These are phyloP conservation scores for Neurospora sp. DNA, from an alignment of 2,329 filamentous ascomycete species.

Conservation along the genomic window DNA sequence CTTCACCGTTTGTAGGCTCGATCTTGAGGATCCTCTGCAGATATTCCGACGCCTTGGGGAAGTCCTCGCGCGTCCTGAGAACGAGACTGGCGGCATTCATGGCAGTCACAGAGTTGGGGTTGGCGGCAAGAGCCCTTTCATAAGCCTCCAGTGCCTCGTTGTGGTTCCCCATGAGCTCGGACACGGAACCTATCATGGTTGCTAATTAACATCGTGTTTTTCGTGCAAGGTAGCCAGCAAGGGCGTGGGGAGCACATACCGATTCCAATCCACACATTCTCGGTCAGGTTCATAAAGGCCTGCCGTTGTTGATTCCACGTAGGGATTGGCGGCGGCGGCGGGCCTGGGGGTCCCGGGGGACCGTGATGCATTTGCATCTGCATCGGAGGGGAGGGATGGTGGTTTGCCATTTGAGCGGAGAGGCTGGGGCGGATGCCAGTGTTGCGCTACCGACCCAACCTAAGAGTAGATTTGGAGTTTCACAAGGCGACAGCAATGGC, in stretches of 20 bases:
- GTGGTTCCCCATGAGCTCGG: constrained; percentile 77
- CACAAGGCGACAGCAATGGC: neutral
- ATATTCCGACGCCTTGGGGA: constrained; percentile 88
- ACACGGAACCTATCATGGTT: constrained; percentile 57
- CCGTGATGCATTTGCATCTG: constrained; percentile 56
- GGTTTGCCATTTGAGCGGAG: constrained; percentile 53
- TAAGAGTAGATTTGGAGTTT: neutral
- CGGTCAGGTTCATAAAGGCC: constrained; percentile 65
- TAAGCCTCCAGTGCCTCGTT: constrained; percentile 88
- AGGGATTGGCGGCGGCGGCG: constrained; percentile 40
- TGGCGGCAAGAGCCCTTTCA: constrained; percentile 79
- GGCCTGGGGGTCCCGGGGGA: constrained; percentile 49
- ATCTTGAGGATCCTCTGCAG: constrained; percentile 84
- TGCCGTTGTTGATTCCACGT: constrained; percentile 62
- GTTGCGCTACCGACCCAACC: neutral
- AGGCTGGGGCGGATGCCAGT: neutral
- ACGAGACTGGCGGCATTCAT: constrained; percentile 94
- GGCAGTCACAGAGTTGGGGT: constrained; percentile 77
- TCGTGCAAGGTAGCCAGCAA: constrained; percentile 9
- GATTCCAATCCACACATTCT: constrained; percentile 84
- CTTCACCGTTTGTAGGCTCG: constrained; percentile 82
- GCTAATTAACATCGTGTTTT: constrained; percentile 20
- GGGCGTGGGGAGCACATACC: constrained; percentile 46
- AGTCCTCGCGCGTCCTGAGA: constrained; percentile 83
- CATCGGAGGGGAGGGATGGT: constrained; percentile 73